These are phyloP conservation scores for Oryza officinalis DNA, from an alignment of 176 grass and related monocot genomes.

Conservation along the genomic window DNA sequence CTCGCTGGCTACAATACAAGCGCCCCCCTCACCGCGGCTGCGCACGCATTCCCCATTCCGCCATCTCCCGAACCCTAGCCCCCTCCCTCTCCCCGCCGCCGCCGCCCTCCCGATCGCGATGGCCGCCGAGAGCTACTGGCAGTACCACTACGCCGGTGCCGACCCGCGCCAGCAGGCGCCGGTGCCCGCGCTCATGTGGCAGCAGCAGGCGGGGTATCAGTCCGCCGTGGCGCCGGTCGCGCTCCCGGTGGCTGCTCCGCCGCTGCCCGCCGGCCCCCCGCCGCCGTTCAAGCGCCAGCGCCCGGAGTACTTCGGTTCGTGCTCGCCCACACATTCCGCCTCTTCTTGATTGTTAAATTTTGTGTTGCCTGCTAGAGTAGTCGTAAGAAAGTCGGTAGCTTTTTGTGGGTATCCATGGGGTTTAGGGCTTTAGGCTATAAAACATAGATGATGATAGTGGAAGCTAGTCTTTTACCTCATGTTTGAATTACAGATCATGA, in stretches of 20 bases:
- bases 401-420: background rate
- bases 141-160: background rate
- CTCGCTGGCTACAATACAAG: too few relatives aligned
- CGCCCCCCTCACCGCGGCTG: too few relatives aligned
- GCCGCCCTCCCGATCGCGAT: background rate
- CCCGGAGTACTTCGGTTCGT: slow-evolving; percentile 55
- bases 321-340: background rate
- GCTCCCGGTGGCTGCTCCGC: background rate
- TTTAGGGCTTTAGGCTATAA: background rate
- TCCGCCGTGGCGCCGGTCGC: too few relatives aligned
- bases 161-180: background rate
- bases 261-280: slow-evolving; percentile 7
- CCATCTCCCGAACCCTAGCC: too few relatives aligned
- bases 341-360: background rate
- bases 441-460: background rate
- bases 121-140: background rate
- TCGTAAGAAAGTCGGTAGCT: background rate
- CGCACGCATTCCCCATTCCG: too few relatives aligned
- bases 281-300: slow-evolving; percentile 49
- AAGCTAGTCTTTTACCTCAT: too few relatives aligned
- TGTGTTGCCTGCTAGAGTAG: background rate
- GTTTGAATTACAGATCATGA: too few relatives aligned
- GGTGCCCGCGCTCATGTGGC: too few relatives aligned
- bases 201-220: background rate
- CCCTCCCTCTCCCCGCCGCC: too few relatives aligned